Conservation (phyloP, 2,329 filamentous ascomycete species). For the Myotisia sp. region DNA sequence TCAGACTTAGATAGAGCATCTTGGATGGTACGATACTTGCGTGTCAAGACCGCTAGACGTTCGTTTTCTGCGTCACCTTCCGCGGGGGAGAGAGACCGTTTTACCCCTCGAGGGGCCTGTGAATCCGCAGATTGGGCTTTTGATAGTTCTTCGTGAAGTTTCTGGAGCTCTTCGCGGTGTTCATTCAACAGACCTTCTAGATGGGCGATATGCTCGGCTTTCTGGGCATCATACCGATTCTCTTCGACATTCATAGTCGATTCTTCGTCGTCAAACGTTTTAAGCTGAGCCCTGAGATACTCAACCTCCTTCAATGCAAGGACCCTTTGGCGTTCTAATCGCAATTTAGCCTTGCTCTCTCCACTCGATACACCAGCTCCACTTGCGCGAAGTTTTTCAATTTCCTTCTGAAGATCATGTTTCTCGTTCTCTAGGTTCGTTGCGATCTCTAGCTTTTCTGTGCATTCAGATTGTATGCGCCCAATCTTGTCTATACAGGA, state of each 20-base stretch:
- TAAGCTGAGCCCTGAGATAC: constrained; percentile 81
- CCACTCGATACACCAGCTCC: constrained; percentile 28
- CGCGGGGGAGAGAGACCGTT: constrained; percentile 49
- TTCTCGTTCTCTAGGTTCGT: constrained; percentile 58
- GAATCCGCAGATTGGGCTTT: constrained; percentile 32
- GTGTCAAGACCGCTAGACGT: constrained; percentile 65
- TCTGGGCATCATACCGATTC: constrained; percentile 56
- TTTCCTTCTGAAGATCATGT: constrained; percentile 46
- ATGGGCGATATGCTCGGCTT: constrained; percentile 58
- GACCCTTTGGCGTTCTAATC: constrained; percentile 71
- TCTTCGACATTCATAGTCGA: constrained; percentile 60
- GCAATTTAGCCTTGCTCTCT: constrained; percentile 54
- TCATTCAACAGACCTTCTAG: constrained; percentile 76
- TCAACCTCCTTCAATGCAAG: constrained; percentile 87
- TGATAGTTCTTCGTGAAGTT: constrained; percentile 59
- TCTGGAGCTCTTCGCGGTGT: constrained; percentile 68
- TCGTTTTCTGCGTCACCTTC: constrained; percentile 45
- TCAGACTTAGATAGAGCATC: constrained; percentile 58
- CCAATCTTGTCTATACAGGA: constrained; percentile 71
- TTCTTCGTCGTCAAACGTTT: constrained; percentile 77
- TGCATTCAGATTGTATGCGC: constrained; percentile 59
- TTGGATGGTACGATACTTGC: constrained; percentile 77
- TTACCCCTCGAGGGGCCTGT: constrained; percentile 37
- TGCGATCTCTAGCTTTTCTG: constrained; percentile 63
- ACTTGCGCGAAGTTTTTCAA: constrained; percentile 52